Conservation (phyloP, 176 grass and related monocot genomes). For the Pharus latifolius region DNA sequence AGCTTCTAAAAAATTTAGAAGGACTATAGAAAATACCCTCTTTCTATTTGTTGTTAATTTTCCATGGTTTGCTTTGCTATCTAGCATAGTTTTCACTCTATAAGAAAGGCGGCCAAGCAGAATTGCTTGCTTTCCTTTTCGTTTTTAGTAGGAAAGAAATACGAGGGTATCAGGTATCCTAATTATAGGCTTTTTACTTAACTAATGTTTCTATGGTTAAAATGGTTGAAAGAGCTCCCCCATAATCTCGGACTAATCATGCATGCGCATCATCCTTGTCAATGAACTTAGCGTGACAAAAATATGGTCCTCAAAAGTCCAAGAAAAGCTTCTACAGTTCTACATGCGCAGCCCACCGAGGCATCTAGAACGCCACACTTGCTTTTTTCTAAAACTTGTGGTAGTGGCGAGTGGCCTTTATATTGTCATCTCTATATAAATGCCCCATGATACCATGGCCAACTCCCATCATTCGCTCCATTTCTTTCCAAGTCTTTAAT, state of each 20-base stretch:
- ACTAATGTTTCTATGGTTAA: not conserved
- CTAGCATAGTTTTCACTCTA: too few relatives aligned
- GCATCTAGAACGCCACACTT: slow-evolving; percentile 16
- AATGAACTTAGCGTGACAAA: not conserved
- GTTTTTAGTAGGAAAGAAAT: not conserved
- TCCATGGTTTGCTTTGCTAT: too few relatives aligned
- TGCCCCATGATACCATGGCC: too few relatives aligned
- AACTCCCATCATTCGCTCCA: not conserved
- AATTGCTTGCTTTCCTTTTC: not conserved
- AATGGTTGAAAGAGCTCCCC: not conserved
- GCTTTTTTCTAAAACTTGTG: not conserved
- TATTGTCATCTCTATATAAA: too few relatives aligned
- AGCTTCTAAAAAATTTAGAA: too few relatives aligned
- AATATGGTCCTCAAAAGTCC: not conserved
- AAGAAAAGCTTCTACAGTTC: not conserved
- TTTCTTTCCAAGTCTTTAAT: not conserved
- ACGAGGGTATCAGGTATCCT: too few relatives aligned
- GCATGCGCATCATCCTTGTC: not conserved
- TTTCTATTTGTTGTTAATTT: too few relatives aligned
- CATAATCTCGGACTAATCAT: not conserved
- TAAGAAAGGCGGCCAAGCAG: too few relatives aligned
- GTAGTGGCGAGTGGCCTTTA: too few relatives aligned
- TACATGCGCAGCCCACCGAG: slow-evolving; percentile 13
- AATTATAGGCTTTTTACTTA: not conserved
- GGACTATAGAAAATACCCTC: too few relatives aligned